Conservation (phyloP, 208 protist species). For the Leishmania gerbilli region DNA sequence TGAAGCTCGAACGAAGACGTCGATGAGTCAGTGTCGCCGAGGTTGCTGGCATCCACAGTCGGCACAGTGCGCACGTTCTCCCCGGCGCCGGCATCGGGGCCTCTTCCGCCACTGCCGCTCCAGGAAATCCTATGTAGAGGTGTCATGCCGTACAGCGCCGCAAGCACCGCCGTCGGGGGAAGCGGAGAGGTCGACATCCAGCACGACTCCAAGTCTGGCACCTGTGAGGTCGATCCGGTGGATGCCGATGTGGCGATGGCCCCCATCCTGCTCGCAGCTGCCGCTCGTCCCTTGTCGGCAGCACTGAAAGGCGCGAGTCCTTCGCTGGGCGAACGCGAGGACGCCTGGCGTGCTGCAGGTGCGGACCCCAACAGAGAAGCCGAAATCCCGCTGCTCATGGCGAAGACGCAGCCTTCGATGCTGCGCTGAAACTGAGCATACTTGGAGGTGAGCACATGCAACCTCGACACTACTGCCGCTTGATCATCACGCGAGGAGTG, state of each 20-base stretch:
- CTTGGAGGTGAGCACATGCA: conserved; percentile 12
- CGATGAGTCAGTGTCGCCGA: background rate
- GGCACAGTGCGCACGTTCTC: background rate
- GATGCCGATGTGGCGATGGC: conserved; percentile 2
- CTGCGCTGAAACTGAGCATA: conserved; percentile 23
- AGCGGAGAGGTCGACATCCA: conserved; percentile 43
- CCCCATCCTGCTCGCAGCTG: background rate
- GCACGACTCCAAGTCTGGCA: conserved; percentile 35
- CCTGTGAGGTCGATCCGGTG: background rate
- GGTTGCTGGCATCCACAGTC: background rate
- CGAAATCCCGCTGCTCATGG: background rate
- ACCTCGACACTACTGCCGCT: conserved; percentile 6
- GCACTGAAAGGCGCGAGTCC: background rate
- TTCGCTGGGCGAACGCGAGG: conserved; percentile 6
- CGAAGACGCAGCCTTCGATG: conserved; percentile 13
- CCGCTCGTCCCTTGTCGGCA: conserved; percentile 4
- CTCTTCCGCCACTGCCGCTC: background rate
- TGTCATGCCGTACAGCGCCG: conserved; percentile 49
- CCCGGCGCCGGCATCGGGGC: background rate
- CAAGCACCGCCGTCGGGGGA: conserved; percentile 55
- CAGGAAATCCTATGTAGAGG: conserved; percentile 26
- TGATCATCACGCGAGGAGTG: background rate
- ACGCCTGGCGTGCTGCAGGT: background rate
- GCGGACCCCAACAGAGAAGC: background rate
- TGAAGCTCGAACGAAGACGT: conserved; percentile 8